Evolutionary conservation across 2,329 filamentous ascomycete genomes (phyloP).

Genomic region (Fusarium coicis): DNA sequence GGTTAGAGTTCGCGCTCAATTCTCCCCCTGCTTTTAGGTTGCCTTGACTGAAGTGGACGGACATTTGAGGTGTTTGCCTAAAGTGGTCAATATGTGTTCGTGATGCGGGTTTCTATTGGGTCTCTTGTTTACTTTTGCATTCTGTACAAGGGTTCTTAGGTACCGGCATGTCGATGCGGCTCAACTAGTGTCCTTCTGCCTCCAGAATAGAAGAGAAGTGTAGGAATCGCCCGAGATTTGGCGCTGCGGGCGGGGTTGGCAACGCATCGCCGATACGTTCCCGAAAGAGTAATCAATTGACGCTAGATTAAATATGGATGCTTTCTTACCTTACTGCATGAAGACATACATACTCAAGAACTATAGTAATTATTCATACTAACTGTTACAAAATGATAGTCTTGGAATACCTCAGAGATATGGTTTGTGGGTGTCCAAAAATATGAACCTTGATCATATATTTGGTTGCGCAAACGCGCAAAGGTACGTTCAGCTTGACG

Average conservation of each 20-base stretch:
- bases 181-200: not conserved
- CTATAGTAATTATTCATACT: too few species aligned
- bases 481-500: rapidly evolving
- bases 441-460: rapidly evolving
- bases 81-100: too few species aligned
- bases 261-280: not conserved
- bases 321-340: not conserved
- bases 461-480: not conserved
- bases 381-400: rapidly evolving
- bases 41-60: too few species aligned
- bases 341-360: not conserved
- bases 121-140: slow-evolving; percentile 18
- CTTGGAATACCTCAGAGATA: rapidly evolving
- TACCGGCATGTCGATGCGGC: slow-evolving; percentile 6
- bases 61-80: too few species aligned
- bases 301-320: not conserved
- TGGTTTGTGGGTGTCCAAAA: not conserved
- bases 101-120: too few species aligned
- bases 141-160: slow-evolving; percentile 33
- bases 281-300: not conserved
- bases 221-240: slow-evolving; percentile 8
- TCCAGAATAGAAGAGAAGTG: not conserved
- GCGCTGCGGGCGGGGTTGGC: not conserved
- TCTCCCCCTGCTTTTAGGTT: too few species aligned
- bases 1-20: too few species aligned